Percentiles rank a stretch among this genome's conserved stretches.
Conservation (phyloP, 768 basidiomycete genomes). For the Leucocoprinus sp. region DNA sequence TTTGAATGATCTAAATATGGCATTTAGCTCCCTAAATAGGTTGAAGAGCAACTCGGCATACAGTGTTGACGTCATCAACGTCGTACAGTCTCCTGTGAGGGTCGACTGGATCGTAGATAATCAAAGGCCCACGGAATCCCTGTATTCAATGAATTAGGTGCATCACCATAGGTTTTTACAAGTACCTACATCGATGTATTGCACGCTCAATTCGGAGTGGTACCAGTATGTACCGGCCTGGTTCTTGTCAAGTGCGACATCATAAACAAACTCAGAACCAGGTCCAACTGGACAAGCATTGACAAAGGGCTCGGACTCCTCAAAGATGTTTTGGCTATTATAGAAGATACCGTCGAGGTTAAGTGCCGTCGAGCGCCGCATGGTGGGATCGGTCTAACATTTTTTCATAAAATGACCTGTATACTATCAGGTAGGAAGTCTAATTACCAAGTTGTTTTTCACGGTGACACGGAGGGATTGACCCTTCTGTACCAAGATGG, state of each 20-base stretch:
- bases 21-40: conserved; percentile 22
- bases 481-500: conserved; percentile 24
- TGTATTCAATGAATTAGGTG: too few relatives aligned
- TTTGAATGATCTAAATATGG: conserved; percentile 17
- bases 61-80: conserved; percentile 13
- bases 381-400: conserved; percentile 35
- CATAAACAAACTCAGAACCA: conserved; percentile 32
- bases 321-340: conserved; percentile 14
- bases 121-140: conserved; percentile 34
- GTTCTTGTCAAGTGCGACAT: conserved; percentile 20
- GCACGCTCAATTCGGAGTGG: conserved; percentile 14
- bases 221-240: conserved; percentile 22
- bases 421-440: conserved; percentile 30
- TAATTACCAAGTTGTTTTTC: conserved; percentile 19
- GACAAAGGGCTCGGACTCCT: conserved; percentile 18
- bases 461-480: background rate
- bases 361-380: conserved; percentile 26
- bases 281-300: conserved; percentile 42
- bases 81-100: conserved; percentile 17
- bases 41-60: too few relatives aligned
- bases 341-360: conserved; percentile 38
- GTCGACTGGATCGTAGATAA: conserved; percentile 27
- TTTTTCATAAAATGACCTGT: conserved; percentile 22
- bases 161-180: too few relatives aligned
- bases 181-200: conserved; percentile 8